These are phyloP conservation scores for Arachnopeziza araneosa DNA, from an alignment of 2,329 filamentous ascomycete genomes.

Conservation along the genomic window DNA sequence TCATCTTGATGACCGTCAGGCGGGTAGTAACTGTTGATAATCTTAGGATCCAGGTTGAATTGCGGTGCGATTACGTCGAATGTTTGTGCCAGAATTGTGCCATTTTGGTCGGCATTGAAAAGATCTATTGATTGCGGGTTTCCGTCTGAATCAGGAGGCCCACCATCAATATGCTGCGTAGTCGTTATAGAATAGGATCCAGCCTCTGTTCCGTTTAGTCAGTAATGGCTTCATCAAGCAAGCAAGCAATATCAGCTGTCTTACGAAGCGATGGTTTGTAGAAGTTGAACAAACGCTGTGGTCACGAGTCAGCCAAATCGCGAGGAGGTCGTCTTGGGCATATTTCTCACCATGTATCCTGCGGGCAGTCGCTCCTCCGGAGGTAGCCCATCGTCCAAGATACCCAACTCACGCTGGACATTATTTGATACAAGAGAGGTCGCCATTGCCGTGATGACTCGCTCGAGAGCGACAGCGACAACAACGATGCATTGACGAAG, in stretches of 20 bases:
- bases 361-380: not conserved
- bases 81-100: not conserved
- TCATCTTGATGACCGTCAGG: conserved; percentile 34
- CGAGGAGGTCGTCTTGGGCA: not conserved
- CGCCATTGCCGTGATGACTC: no score
- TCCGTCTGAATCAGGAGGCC: no score
- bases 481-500: no score
- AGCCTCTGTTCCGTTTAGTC: not conserved
- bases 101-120: not conserved
- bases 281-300: not conserved
- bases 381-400: no score
- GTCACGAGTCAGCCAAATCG: not conserved
- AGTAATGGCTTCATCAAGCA: not conserved
- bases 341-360: not conserved
- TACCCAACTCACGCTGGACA: no score
- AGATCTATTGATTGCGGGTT: not conserved
- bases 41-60: conserved; percentile 4
- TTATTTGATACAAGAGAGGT: no score
- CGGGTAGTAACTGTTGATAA: conserved; percentile 31
- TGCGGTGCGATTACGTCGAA: conserved; percentile 8
- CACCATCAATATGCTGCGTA: not conserved
- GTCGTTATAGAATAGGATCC: not conserved
- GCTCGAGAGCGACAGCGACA: no score
- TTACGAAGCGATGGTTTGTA: not conserved
- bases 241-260: not conserved